These are phyloP conservation scores for Paulownia fortunei DNA, from an alignment of 257 asterid genomes.

Conservation along the genomic window DNA sequence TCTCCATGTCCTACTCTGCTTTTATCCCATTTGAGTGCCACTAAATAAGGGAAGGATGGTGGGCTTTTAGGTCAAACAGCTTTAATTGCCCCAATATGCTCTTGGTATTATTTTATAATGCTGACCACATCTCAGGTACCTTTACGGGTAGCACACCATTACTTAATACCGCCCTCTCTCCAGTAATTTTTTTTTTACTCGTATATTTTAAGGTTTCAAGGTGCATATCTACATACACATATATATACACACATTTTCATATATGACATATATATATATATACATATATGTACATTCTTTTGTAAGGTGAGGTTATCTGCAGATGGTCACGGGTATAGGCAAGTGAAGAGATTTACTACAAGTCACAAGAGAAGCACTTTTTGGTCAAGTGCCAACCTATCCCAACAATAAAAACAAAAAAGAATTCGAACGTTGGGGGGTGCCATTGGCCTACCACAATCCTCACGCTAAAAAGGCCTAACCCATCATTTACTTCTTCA, in stretches of 20 bases:
- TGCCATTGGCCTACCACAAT: constrained; percentile 50
- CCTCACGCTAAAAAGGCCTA: constrained; percentile 34
- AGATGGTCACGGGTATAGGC: constrained; percentile 41
- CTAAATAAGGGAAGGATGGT: constrained; percentile 23
- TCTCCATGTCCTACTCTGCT: background rate
- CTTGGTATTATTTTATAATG: background rate
- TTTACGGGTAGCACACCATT: background rate
- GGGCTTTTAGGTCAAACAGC: constrained; percentile 34
- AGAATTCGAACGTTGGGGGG: constrained; percentile 59
- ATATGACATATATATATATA: background rate
- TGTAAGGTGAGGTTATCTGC: background rate
- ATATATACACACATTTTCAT: background rate
- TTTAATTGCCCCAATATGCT: constrained; percentile 36
- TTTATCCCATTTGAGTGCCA: constrained; percentile 37
- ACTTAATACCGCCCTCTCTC: background rate
- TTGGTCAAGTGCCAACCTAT: constrained; percentile 24
- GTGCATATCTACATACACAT: background rate
- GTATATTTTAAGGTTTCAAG: constrained; percentile 15
- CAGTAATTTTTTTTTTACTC: too few relatives aligned
- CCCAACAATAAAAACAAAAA: constrained; percentile 31
- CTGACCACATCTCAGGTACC: constrained; percentile 11
- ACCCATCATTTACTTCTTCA: constrained; percentile 42
- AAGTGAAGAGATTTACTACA: constrained; percentile 6
- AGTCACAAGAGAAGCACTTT: constrained; percentile 37
- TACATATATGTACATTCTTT: background rate